phyloP scores from a whole-genome alignment of 2,329 filamentous ascomycete species.

The Paraconiothyrium brasiliense region DNA sequence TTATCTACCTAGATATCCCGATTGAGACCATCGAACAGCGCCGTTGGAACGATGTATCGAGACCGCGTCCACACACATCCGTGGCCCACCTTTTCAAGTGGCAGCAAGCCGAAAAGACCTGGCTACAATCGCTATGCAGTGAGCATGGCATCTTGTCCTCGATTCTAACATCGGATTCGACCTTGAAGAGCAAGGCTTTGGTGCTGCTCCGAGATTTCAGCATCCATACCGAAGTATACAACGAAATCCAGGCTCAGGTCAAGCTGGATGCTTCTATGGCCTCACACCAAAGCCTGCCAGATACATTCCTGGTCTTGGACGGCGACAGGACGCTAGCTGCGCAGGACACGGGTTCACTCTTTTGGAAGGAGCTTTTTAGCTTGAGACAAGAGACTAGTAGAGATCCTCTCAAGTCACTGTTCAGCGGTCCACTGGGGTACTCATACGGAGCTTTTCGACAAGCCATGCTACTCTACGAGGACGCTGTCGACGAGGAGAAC shows the following conservation, averaged over 20 bases:
- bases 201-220: constrained; percentile 50
- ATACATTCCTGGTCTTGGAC: constrained; percentile 66
- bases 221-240: constrained; percentile 51
- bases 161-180: constrained; percentile 22
- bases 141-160: constrained; percentile 60
- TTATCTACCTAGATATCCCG: constrained; percentile 64
- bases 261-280: constrained; percentile 48
- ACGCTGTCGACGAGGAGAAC: constrained; percentile 37
- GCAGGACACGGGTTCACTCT: constrained; percentile 61
- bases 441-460: constrained; percentile 66
- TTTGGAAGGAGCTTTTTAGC: constrained; percentile 54
- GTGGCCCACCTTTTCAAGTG: constrained; percentile 56
- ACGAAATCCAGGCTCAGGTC: constrained; percentile 42
- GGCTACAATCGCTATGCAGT: constrained; percentile 57
- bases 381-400: neutral
- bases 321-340: constrained; percentile 65
- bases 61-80: constrained; percentile 47
- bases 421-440: constrained; percentile 57
- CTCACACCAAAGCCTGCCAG: constrained; percentile 23
- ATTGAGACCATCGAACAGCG: constrained; percentile 50
- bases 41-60: constrained; percentile 50
- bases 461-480: constrained; percentile 63
- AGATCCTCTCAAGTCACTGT: constrained; percentile 56
- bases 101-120: constrained; percentile 57
- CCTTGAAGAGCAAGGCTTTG: neutral